Evolutionary conservation across 495 filamentous ascomycete genomes (phyloP).

Genomic region (Tuber umbilicatum): DNA sequence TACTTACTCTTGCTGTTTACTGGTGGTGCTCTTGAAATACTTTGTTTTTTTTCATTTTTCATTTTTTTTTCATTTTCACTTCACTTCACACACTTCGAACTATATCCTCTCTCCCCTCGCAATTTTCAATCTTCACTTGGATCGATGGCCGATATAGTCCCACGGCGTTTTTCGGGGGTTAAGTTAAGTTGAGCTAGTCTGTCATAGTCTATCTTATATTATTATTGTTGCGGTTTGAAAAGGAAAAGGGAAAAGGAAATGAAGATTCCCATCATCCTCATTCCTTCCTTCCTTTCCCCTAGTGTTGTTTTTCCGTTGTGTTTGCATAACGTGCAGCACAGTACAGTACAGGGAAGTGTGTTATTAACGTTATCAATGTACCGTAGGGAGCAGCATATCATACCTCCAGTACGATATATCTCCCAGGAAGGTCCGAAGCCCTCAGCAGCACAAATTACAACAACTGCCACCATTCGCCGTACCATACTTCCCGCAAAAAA

Average conservation of each 20-base stretch:
- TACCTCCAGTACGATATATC: background rate
- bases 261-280: background rate
- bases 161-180: background rate
- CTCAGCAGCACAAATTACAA: background rate
- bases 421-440: background rate
- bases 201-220: background rate
- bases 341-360: background rate
- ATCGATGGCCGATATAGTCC: background rate
- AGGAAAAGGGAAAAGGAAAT: background rate
- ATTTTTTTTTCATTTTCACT: slow-evolving; percentile 11
- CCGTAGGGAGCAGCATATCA: no score
- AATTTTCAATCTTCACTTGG: background rate
- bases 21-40: background rate
- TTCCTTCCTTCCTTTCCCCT: background rate
- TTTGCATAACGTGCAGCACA: background rate
- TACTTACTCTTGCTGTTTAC: slow-evolving; percentile 4
- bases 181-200: background rate
- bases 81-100: background rate
- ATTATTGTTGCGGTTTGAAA: background rate
- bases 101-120: background rate
- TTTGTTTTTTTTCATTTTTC: slow-evolving; percentile 2
- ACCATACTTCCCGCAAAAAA: background rate
- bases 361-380: background rate
- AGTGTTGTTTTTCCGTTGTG: background rate
- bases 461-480: background rate